phyloP scores from a whole-genome alignment of 768 basidiomycete genomes.

The Tylopilus felleus region DNA sequence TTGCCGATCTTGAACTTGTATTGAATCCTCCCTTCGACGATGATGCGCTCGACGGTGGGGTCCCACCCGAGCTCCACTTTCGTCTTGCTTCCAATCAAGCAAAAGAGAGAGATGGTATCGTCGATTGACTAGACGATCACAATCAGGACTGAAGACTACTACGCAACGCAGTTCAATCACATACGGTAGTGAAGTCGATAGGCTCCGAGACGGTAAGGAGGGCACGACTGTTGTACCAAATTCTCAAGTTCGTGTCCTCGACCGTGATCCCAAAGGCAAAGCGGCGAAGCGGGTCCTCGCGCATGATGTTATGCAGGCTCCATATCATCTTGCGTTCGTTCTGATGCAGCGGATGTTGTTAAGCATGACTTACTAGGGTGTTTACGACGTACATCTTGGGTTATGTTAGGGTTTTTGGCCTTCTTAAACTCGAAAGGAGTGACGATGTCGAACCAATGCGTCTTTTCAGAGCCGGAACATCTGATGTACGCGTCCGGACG shows the following conservation, averaged over 20 bases:
- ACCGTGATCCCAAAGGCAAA: constrained; percentile 2
- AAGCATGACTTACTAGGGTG: neutral
- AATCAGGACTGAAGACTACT: too few species aligned
- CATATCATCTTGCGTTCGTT: constrained; percentile 24
- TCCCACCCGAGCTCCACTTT: too few species aligned
- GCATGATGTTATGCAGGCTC: constrained; percentile 28
- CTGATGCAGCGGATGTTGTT: neutral
- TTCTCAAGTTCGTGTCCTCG: constrained; percentile 20
- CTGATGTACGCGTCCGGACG: neutral
- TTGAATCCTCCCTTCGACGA: too few species aligned
- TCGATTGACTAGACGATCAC: too few species aligned
- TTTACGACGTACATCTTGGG: neutral
- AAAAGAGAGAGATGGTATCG: too few species aligned
- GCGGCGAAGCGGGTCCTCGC: constrained; percentile 23
- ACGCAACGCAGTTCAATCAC: too few species aligned
- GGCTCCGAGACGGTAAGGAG: neutral
- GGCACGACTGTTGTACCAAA: constrained; percentile 22
- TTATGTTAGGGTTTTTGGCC: rapidly evolving
- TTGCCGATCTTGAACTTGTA: too few species aligned
- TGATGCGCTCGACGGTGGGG: too few species aligned
- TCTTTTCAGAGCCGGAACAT: neutral
- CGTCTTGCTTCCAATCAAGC: too few species aligned
- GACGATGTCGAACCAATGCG: constrained; percentile 9
- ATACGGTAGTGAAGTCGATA: constrained; percentile 3
- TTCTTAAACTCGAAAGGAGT: constrained; percentile 8